Evolutionary conservation across 108 stramenopile species (phyloP), one percentile per base, ranked within the genome.

Genomic region (Pseudonitzschia multiseries): DNA sequence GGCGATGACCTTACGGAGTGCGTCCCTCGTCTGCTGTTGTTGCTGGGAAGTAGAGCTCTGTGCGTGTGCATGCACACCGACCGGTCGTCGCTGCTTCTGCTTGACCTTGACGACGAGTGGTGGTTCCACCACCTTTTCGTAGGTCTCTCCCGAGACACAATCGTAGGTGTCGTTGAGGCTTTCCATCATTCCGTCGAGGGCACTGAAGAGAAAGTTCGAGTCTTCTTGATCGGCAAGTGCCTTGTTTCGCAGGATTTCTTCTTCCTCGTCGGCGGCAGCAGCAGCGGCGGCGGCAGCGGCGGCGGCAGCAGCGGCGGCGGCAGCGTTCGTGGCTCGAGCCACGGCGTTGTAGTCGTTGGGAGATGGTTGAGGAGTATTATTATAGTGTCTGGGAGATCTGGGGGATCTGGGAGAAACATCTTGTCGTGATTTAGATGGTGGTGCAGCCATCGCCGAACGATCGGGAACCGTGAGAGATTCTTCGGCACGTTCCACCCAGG

Each of bases 401-500:
- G n/a, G n/a, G n/a, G n/a, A 36, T 36, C 36, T 36, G 2, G 36
- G 36, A 36, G 36, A 36, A 36, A 36, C 36, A 5, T 36, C 36
- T 36, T 36, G 36, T 36, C 6, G 36, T 36, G 36, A 6, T 36
- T 51, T 51, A 8, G 50, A 10, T 51, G 50, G 3, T 8, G n/a
- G 50, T 10, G 10, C n/a, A 17, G 17, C 8, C 9, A 3, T 10
- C 4, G 54, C 8, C 17, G 13, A n/a, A 44, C 5, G 71, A 17
- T 28, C 32, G 59, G 54, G 41, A 43, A 8, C 31, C 36, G 57
- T n/a, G 1, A 71, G 44, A 18, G 63, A 22, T n/a, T 50, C 66
- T 14, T 59, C 36, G 21, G 73, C 79, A 42, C 73, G 54, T 54
- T 79, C 52, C 0, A 74, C n/a, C 79, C 79, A 79, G 1, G 79